Percentiles rank a stretch among this genome's conserved stretches.
phyloP scores from a whole-genome alignment of 257 asterid species.

The Fraxinus anomala region DNA sequence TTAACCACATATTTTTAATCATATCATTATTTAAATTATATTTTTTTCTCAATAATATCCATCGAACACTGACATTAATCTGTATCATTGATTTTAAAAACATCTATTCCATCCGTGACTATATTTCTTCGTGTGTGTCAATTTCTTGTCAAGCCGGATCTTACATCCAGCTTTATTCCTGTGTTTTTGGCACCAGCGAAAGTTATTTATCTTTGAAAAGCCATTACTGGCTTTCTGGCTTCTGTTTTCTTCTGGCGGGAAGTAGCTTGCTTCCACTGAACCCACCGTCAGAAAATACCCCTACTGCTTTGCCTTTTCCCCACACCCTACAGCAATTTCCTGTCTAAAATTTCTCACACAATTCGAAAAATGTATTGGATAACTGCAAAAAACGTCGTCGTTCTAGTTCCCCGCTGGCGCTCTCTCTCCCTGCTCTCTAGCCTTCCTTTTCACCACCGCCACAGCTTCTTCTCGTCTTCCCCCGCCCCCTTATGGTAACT shows the following conservation, averaged over 20 bases:
- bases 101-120: no score
- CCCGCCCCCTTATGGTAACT: slow-evolving; percentile 37
- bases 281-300: neutral
- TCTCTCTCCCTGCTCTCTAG: slow-evolving; percentile 51
- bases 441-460: slow-evolving; percentile 45
- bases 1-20: no score
- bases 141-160: no score
- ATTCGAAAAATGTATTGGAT: slow-evolving; percentile 52
- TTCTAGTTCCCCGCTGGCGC: slow-evolving; percentile 65
- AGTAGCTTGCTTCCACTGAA: slow-evolving; percentile 13
- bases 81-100: no score
- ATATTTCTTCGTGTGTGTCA: no score
- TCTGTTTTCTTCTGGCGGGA: slow-evolving; percentile 26
- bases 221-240: neutral
- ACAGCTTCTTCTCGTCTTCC: slow-evolving; percentile 36
- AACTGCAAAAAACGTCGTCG: slow-evolving; percentile 61
- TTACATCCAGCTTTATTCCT: no score
- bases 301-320: no score
- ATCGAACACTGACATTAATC: no score
- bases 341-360: neutral
- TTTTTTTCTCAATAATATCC: no score
- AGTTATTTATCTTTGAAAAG: no score
- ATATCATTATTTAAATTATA: no score
- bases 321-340: neutral
- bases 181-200: no score